phyloP scores from a whole-genome alignment of 108 stramenopile genomes.

The Fragilariopsis cylindrus region DNA sequence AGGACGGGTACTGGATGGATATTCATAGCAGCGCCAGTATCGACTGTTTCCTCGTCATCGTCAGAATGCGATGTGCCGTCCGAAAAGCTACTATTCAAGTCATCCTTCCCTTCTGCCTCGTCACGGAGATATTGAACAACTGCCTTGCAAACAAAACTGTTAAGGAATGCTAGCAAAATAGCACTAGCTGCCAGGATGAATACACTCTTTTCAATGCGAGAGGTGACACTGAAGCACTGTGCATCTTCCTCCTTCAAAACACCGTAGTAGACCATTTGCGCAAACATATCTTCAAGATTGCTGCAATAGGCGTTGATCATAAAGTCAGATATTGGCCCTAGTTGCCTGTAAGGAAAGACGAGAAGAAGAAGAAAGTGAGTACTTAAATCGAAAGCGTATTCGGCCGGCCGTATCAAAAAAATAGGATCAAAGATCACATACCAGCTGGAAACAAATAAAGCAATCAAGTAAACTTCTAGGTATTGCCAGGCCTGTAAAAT shows the following conservation, averaged over 20 bases:
- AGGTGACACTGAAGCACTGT: slow-evolving; percentile 74
- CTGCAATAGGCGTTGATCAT: slow-evolving; percentile 79
- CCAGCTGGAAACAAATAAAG: slow-evolving; percentile 72
- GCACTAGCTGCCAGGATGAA: slow-evolving; percentile 62
- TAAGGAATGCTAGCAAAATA: slow-evolving; percentile 44
- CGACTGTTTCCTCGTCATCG: slow-evolving; percentile 22
- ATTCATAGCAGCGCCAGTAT: slow-evolving; percentile 28
- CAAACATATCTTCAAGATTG: slow-evolving; percentile 52
- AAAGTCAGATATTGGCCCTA: slow-evolving; percentile 65
- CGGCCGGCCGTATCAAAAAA: neutral
- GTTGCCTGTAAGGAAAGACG: slow-evolving; percentile 38
- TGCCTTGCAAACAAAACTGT: slow-evolving; percentile 49
- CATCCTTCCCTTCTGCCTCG: neutral
- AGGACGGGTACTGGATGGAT: slow-evolving; percentile 50
- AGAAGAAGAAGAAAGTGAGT: neutral
- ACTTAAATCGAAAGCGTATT: too few relatives aligned
- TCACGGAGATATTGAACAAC: slow-evolving; percentile 39
- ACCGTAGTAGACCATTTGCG: slow-evolving; percentile 60
- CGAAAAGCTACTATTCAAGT: neutral
- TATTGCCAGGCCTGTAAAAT: slow-evolving; percentile 81
- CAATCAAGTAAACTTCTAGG: slow-evolving; percentile 76
- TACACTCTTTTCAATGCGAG: slow-evolving; percentile 51
- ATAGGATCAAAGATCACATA: slow-evolving; percentile 5
- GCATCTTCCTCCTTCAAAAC: slow-evolving; percentile 69
- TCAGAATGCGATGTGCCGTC: slow-evolving; percentile 18